Conservation (phyloP, 306 rosid genomes). For the Prunus mongolica region DNA sequence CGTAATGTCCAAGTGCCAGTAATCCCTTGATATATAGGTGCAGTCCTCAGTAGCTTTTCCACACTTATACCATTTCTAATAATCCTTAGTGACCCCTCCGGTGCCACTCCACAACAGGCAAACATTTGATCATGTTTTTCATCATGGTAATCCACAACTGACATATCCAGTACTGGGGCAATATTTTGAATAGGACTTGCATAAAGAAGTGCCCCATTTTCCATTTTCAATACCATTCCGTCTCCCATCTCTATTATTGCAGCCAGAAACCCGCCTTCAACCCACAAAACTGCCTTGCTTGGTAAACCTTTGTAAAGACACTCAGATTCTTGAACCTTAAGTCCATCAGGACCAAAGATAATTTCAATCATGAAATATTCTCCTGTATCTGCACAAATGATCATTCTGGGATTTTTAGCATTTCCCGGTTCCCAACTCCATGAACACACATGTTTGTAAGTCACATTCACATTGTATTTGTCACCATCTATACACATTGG, state of each 20-base stretch:
- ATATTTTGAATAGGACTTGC: slow-evolving; percentile 77
- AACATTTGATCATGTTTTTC: slow-evolving; percentile 89
- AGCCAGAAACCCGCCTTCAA: slow-evolving; percentile 77
- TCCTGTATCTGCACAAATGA: slow-evolving; percentile 74
- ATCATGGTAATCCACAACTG: slow-evolving; percentile 76
- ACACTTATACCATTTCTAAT: slow-evolving; percentile 83
- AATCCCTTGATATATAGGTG: slow-evolving; percentile 86
- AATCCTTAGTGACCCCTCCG: slow-evolving; percentile 85
- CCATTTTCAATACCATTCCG: slow-evolving; percentile 78
- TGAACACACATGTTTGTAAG: slow-evolving; percentile 63
- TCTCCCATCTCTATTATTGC: slow-evolving; percentile 92
- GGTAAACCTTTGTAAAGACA: slow-evolving; percentile 80
- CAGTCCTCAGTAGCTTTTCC: slow-evolving; percentile 69
- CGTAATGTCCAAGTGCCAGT: slow-evolving; percentile 79
- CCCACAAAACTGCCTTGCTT: slow-evolving; percentile 84
- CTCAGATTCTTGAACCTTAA: slow-evolving; percentile 68
- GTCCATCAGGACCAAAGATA: slow-evolving; percentile 48
- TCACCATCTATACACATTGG: slow-evolving; percentile 95
- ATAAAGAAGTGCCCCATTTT: slow-evolving; percentile 59
- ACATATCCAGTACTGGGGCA: slow-evolving; percentile 84
- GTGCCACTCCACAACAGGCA: slow-evolving; percentile 93
- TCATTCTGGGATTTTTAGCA: slow-evolving; percentile 53
- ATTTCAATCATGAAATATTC: slow-evolving; percentile 81
- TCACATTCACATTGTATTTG: slow-evolving; percentile 40
- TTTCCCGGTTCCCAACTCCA: slow-evolving; percentile 93